These are phyloP conservation scores for Oleoguttula mirabilis DNA, from an alignment of 495 filamentous ascomycete genomes.

Conservation along the genomic window DNA sequence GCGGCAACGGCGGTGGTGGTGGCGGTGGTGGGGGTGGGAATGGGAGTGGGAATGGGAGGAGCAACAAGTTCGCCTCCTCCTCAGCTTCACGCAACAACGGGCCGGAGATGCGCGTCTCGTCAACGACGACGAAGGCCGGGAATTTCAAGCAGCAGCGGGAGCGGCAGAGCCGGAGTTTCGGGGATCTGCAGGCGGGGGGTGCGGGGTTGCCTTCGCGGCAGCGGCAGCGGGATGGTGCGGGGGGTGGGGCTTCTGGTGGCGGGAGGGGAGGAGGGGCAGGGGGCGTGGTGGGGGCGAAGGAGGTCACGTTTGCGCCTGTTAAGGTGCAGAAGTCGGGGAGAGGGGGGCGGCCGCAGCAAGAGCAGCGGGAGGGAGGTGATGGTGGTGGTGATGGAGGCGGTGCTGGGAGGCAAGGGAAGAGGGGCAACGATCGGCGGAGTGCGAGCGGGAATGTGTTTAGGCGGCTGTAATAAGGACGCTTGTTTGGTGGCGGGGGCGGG, in stretches of 20 bases:
- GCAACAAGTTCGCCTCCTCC: background rate
- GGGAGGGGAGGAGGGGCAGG: conserved; percentile 34
- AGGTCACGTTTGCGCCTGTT: conserved; percentile 71
- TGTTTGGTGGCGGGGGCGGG: too few relatives aligned
- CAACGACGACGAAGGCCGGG: conserved; percentile 33
- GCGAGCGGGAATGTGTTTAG: conserved; percentile 64
- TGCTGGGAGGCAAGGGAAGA: conserved; percentile 23
- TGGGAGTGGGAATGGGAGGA: conserved; percentile 35
- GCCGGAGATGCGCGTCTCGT: conserved; percentile 47
- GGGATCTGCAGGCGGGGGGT: conserved; percentile 53
- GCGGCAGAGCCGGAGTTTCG: conserved; percentile 51
- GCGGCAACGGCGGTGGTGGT: too few relatives aligned
- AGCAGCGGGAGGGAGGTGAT: conserved; percentile 27
- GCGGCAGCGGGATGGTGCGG: conserved; percentile 24
- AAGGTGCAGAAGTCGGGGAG: conserved; percentile 45
- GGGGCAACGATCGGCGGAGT: conserved; percentile 47
- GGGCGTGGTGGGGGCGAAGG: conserved; percentile 66
- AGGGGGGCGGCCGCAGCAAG: conserved; percentile 31
- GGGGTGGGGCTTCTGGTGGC: conserved; percentile 13
- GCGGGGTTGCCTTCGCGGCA: conserved; percentile 30
- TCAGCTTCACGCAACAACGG: too few relatives aligned
- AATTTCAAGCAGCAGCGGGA: conserved; percentile 26
- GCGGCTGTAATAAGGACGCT: conserved; percentile 39
- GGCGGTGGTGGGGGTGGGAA: too few relatives aligned
- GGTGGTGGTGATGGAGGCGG: conserved; percentile 14